phyloP scores from a whole-genome alignment of 2,329 filamentous ascomycete species.

The Didymella keratinophila region DNA sequence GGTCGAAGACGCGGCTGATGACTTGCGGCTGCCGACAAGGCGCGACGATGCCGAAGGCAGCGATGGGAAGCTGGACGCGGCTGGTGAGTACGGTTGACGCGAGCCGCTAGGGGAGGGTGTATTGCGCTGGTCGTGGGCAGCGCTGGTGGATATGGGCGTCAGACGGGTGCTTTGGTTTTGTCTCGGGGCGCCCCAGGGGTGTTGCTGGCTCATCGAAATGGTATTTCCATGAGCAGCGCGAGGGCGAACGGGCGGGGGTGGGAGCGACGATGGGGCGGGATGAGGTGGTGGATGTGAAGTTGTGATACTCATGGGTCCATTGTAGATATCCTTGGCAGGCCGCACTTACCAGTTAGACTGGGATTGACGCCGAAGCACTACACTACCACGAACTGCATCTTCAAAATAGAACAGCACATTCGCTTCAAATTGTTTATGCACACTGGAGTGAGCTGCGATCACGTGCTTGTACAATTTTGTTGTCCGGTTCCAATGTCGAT shows the following conservation, averaged over 20 bases:
- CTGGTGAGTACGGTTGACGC: constrained; percentile 60
- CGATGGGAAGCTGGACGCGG: constrained; percentile 62
- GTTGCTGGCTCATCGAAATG: constrained; percentile 61
- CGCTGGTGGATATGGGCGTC: constrained; percentile 63
- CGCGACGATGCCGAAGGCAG: constrained; percentile 59
- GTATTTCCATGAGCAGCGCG: constrained; percentile 53
- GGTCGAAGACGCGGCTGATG: constrained; percentile 62
- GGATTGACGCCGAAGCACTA: constrained; percentile 3
- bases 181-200: constrained; percentile 64
- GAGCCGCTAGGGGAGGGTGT: constrained; percentile 59
- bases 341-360: constrained; percentile 21
- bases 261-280: constrained; percentile 30
- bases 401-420: background rate
- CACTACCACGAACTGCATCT: background rate
- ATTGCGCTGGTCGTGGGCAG: constrained; percentile 54
- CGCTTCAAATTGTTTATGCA: background rate
- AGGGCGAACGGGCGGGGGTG: constrained; percentile 34
- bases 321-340: constrained; percentile 13
- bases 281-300: constrained; percentile 26
- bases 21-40: constrained; percentile 61
- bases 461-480: background rate
- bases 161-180: constrained; percentile 64
- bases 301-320: constrained; percentile 28
- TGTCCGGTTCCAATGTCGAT: background rate
- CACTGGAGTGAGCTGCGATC: background rate